Conservation (phyloP, 1,139 yeast genomes). For the Chernovozyma aurita region DNA sequence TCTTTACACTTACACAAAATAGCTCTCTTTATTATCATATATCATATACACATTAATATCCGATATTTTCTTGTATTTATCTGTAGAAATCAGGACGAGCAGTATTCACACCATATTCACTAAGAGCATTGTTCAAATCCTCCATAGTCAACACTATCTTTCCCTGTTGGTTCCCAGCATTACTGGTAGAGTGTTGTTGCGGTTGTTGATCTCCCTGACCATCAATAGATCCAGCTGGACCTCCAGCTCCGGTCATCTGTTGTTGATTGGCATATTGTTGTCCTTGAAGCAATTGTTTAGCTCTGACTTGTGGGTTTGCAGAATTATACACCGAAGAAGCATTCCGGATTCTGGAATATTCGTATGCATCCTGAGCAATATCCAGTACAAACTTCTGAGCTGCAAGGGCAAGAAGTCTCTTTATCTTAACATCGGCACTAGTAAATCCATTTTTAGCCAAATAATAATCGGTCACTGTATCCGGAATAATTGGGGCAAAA, state of each 20-base stretch:
- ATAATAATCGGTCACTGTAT: conserved; percentile 95
- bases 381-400: conserved; percentile 94
- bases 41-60: not conserved
- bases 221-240: conserved; percentile 35
- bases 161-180: conserved; percentile 57
- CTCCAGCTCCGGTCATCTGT: conserved; percentile 33
- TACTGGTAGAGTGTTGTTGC: conserved; percentile 29
- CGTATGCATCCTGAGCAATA: conserved; percentile 95
- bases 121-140: conserved; percentile 78
- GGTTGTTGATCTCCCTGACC: conserved; percentile 31
- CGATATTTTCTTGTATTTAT: too few relatives aligned
- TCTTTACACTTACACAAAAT: not conserved
- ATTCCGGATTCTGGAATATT: conserved; percentile 85
- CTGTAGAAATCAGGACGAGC: conserved; percentile 92
- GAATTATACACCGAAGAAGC: conserved; percentile 79
- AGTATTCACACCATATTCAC: conserved; percentile 90
- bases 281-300: conserved; percentile 71
- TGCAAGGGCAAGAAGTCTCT: conserved; percentile 84
- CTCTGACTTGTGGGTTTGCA: conserved; percentile 81
- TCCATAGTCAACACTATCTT: conserved; percentile 84
- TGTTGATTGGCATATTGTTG: conserved; percentile 53
- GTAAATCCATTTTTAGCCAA: conserved; percentile 86
- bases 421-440: conserved; percentile 73
- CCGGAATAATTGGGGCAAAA: conserved; percentile 94
- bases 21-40: too few relatives aligned